phyloP scores from a whole-genome alignment of 768 basidiomycete species.

The Suillus subalutaceus region DNA sequence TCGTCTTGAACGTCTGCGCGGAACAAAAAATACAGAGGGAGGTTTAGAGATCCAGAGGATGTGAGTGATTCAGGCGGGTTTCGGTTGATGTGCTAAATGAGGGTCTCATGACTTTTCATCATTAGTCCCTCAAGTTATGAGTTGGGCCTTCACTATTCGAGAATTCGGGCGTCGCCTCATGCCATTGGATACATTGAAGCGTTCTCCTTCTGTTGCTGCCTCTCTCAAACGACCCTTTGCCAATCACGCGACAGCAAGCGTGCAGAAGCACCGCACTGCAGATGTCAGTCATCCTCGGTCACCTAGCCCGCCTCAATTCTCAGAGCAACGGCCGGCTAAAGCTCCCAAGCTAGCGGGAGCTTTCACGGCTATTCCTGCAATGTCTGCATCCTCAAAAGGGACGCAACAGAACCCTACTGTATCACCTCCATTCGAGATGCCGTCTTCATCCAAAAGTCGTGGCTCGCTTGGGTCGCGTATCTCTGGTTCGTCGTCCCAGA shows the following conservation, averaged over 20 bases:
- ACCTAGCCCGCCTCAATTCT: conserved; percentile 4
- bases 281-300: conserved; percentile 19
- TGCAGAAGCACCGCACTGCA: conserved; percentile 27
- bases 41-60: background rate
- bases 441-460: conserved; percentile 27
- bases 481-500: conserved; percentile 5
- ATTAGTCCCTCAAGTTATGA: conserved; percentile 39
- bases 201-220: conserved; percentile 24
- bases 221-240: conserved; percentile 51
- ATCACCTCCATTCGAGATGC: conserved; percentile 31
- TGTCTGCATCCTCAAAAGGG: conserved; percentile 5
- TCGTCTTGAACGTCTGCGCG: background rate
- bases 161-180: conserved; percentile 56
- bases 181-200: conserved; percentile 50
- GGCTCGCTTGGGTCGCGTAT: conserved; percentile 11
- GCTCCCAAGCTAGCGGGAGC: conserved; percentile 14
- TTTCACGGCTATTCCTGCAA: conserved; percentile 6
- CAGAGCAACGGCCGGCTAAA: conserved; percentile 22
- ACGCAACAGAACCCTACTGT: conserved; percentile 20
- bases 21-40: background rate
- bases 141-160: conserved; percentile 48
- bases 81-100: background rate
- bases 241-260: conserved; percentile 38
- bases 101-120: background rate
- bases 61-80: background rate